Percentiles rank a stretch among this genome's conserved stretches.
phyloP scores from a whole-genome alignment of 257 asterid genomes.

The Cordia subcordata region DNA sequence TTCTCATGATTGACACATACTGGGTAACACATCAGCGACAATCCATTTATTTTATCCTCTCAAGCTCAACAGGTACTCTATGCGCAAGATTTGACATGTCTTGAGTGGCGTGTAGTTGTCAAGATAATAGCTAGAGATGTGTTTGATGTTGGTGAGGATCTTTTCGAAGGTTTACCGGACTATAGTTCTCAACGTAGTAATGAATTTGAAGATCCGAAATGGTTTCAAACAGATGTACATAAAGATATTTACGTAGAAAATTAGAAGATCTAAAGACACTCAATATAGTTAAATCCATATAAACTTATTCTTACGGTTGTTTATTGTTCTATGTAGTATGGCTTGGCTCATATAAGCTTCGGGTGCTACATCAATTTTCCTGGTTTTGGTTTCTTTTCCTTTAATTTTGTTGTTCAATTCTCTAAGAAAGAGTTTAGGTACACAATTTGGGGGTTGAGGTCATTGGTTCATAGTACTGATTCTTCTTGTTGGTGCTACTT shows the following conservation, averaged over 20 bases:
- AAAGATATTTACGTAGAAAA: not conserved
- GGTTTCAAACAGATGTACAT: not conserved
- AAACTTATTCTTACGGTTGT: too few species aligned
- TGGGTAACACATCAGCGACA: slow-evolving; percentile 1
- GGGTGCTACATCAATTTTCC: too few species aligned
- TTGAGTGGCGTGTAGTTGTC: slow-evolving; percentile 6
- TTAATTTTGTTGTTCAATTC: too few species aligned
- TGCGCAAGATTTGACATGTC: not conserved
- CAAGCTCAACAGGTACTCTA: slow-evolving; percentile 11
- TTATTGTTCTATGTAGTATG: too few species aligned
- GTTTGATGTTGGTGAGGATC: not conserved
- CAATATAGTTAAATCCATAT: too few species aligned
- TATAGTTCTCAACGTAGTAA: not conserved
- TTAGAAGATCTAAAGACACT: too few species aligned
- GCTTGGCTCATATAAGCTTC: too few species aligned
- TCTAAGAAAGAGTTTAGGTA: too few species aligned
- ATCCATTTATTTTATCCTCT: slow-evolving; percentile 12
- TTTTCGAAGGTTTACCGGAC: not conserved
- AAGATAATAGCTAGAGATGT: slow-evolving; percentile 4
- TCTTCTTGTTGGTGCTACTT: too few species aligned
- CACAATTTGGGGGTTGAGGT: too few species aligned
- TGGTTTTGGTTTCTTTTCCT: too few species aligned
- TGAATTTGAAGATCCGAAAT: not conserved
- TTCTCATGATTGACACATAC: slow-evolving; percentile 4
- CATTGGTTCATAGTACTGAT: too few species aligned